Evolutionary conservation across 2,329 filamentous ascomycete species (phyloP).

Genomic region (Leptographium galeiforme): DNA sequence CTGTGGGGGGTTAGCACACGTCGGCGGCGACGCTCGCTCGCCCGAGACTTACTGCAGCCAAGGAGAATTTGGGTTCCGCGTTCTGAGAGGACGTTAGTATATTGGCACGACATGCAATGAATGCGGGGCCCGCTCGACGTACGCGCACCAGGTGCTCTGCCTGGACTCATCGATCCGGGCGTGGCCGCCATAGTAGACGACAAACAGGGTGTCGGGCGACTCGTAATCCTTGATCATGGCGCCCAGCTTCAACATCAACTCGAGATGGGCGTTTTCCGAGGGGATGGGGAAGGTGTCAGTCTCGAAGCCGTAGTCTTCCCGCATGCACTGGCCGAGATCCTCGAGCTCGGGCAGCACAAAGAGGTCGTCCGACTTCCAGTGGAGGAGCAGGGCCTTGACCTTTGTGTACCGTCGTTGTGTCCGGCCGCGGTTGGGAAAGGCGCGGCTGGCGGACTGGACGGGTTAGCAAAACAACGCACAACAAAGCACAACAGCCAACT

Average conservation of each 20-base stretch:
- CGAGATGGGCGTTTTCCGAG: slow-evolving; percentile 43
- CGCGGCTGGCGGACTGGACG: slow-evolving; percentile 33
- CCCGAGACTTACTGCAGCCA: slow-evolving; percentile 35
- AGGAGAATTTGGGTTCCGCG: slow-evolving; percentile 35
- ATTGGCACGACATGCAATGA: background rate
- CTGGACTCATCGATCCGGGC: slow-evolving; percentile 45
- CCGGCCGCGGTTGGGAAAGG: slow-evolving; percentile 42
- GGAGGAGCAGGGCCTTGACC: slow-evolving; percentile 39
- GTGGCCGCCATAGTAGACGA: slow-evolving; percentile 47
- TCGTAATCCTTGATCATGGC: slow-evolving; percentile 42
- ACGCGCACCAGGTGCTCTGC: slow-evolving; percentile 48
- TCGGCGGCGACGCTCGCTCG: background rate
- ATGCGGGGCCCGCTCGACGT: slow-evolving; percentile 13
- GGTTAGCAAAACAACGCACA: background rate
- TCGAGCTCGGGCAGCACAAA: slow-evolving; percentile 46
- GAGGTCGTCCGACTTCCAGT: slow-evolving; percentile 45
- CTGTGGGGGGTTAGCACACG: slow-evolving; percentile 14
- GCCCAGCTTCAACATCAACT: slow-evolving; percentile 42
- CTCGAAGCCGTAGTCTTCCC: slow-evolving; percentile 40
- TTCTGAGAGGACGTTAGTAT: slow-evolving; percentile 20
- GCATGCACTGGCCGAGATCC: slow-evolving; percentile 39
- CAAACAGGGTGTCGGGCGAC: slow-evolving; percentile 39
- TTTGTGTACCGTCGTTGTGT: slow-evolving; percentile 40
- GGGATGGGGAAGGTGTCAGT: slow-evolving; percentile 46
- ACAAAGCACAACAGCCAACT: too few species aligned